These are phyloP conservation scores for Austropuccinia psidii DNA, from an alignment of 1,284 basidiomycete species.

Conservation along the genomic window DNA sequence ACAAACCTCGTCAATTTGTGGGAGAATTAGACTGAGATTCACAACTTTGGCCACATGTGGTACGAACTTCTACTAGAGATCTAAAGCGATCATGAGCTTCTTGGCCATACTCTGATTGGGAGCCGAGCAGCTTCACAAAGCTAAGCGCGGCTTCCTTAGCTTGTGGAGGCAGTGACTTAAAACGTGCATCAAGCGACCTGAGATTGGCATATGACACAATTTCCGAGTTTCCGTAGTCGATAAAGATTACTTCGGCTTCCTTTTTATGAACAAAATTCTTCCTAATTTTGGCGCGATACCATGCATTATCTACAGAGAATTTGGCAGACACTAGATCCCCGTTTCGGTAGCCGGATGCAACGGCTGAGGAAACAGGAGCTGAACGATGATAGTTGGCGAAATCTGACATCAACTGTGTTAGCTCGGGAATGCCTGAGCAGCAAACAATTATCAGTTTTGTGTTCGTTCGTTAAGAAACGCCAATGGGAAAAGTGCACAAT, in stretches of 20 bases:
- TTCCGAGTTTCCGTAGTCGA: slow-evolving; percentile 45
- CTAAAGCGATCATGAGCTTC: slow-evolving; percentile 81
- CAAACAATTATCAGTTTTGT: neutral
- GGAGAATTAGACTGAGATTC: neutral
- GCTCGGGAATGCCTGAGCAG: slow-evolving; percentile 55
- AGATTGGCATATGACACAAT: slow-evolving; percentile 47
- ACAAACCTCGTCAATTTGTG: neutral
- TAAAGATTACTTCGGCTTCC: slow-evolving; percentile 62
- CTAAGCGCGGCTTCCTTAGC: slow-evolving; percentile 54
- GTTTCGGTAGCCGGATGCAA: slow-evolving; percentile 59
- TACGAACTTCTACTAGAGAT: slow-evolving; percentile 51
- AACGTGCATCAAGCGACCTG: slow-evolving; percentile 73
- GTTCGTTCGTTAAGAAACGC: neutral
- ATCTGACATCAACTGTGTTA: slow-evolving; percentile 89
- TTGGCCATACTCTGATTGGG: slow-evolving; percentile 70
- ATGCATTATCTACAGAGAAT: slow-evolving; percentile 72
- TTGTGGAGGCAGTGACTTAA: slow-evolving; percentile 70
- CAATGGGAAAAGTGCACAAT: neutral
- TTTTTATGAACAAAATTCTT: slow-evolving; percentile 66
- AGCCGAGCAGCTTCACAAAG: slow-evolving; percentile 70
- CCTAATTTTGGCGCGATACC: slow-evolving; percentile 84
- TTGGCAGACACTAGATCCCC: slow-evolving; percentile 84
- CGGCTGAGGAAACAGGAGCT: slow-evolving; percentile 55
- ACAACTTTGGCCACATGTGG: no score
- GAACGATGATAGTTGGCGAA: slow-evolving; percentile 75